Base-by-base conservation (phyloP, 2,329 filamentous ascomycete genomes). In the Aspergillus ruber region DNA sequence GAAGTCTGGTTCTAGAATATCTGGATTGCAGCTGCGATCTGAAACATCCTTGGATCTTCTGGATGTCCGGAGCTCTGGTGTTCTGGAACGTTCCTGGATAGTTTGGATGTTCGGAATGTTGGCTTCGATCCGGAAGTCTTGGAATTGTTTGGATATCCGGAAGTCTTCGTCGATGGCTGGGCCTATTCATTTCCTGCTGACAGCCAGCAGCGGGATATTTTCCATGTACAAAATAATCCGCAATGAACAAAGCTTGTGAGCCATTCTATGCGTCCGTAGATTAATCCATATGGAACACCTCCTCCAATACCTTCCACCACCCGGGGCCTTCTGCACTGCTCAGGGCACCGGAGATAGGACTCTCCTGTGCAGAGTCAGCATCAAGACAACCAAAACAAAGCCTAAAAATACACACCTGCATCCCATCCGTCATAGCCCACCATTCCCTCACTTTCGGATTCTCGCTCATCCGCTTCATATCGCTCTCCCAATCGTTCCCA, bases 341-440 rank as follows among this genome's bases (percentile, higher is more conserved):
- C 25, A 64, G 50, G 12, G 64, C 64, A 17, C 60, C 62, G 1
- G 61, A 51, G 43, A 66, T 57, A 1, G 56, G 61, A 40, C 63
- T 66, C 48, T 67, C 64, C 59, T 66, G 43, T 2, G 12, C n/a
- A 27, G 32, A 27, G 15, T 4, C 10, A 23, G 42, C 8, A 6
- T 7, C 33, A 4, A 10, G 25, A 36, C 25, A 18, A 2, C 43
- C 4, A 21, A 29, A n/a, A 27, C 4, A 25, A 10, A 25, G 6
- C n/a, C 39, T 27, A 20, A 10, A 17, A n/a, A 25, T 33, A 45
- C 50, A 33, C 52, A 65, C 83, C 69, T 90, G 87, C 74, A 83
- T 88, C 12, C 74, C 74, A 65, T 91, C 87, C 43, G 87, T 90
- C 82, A 90, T 84, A 49, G 72, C 73, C 86, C 86, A 91, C 88